Evolutionary conservation across 2,329 filamentous ascomycete species (phyloP), one percentile per base, ranked within the genome.

Genomic region (Cryoendolithus antarcticus): DNA sequence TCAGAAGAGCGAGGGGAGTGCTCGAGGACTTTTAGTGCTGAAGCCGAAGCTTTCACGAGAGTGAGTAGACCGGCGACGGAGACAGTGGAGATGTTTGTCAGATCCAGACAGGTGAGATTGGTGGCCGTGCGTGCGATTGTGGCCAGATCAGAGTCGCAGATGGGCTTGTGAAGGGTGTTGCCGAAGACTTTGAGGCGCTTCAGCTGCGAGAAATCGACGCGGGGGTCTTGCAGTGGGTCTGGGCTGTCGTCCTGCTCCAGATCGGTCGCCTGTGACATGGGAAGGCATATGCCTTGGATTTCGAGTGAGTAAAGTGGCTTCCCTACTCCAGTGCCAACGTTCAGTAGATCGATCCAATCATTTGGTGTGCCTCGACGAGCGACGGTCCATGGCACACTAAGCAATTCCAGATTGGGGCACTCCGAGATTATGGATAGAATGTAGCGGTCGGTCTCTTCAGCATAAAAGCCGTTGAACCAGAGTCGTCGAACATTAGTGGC

Each of bases 401-500:
- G 54, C 32, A 63, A 64, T 6, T 62, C 61, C 10, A 73, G 56
- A 42, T 66, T 64, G 30, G 50, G 54, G 54, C 69, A 72, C 47
- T 62, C 62, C 41, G 60, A 58, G 28, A 72, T 57, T 34, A 67
- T 63, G 10, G 62, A 58, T 42, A 71, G 66, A 37, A 73, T 65
- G 43, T 68, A 58, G 24, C 60, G 58, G 48, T 70, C 66, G 4
- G 68, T 71, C 45, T 71, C 63, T 34, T 64, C 60, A 6, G 63
- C 63, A 54, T 72, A 66, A 53, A 72, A 71, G 36, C 69, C 70
- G 41, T 72, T 66, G 53, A 73, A 71, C 67, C 69, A 72, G 49
- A 73, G 60, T 34, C 69, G 65, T 40, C 63, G 65, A 40, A 72
- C 68, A 48, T 69, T 62, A 13, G 59, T 56, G 3, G 68, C 68